Percentiles rank a stretch among this genome's conserved stretches.
Conservation (phyloP, 73 alveolate species). For the Paramecium sonneborni region DNA sequence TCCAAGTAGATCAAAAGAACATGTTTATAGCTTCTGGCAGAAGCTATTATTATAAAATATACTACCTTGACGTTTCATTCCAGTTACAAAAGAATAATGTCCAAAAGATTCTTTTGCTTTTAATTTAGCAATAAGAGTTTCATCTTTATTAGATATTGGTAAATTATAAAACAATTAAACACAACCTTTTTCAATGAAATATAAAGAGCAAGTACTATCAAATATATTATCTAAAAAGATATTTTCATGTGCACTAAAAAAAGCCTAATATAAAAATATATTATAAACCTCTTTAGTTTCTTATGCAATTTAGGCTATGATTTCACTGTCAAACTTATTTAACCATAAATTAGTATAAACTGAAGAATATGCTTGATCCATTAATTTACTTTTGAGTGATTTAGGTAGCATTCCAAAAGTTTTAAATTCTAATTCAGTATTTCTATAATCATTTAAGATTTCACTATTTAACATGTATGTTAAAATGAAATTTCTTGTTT, state of each 20-base stretch:
- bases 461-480: neutral
- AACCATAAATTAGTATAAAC: neutral
- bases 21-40: slow-evolving; percentile 51
- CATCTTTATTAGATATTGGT: slow-evolving; percentile 5
- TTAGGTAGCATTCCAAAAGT: neutral
- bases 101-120: slow-evolving; percentile 58
- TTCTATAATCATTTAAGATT: neutral
- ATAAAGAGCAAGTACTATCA: slow-evolving; percentile 29
- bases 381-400: neutral
- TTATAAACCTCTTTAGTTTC: neutral
- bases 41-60: neutral
- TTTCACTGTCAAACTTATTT: neutral
- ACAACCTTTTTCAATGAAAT: slow-evolving; percentile 48
- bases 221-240: neutral
- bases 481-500: neutral
- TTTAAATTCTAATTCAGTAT: neutral
- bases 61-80: slow-evolving; percentile 41
- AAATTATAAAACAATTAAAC: neutral
- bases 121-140: neutral
- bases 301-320: neutral
- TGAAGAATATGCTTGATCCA: neutral
- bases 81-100: slow-evolving; percentile 54
- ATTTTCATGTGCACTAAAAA: neutral
- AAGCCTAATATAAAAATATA: neutral
- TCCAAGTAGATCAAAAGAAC: neutral